Base-by-base conservation (phyloP, 208 protist genomes). In the Trypanosoma lewisi region DNA sequence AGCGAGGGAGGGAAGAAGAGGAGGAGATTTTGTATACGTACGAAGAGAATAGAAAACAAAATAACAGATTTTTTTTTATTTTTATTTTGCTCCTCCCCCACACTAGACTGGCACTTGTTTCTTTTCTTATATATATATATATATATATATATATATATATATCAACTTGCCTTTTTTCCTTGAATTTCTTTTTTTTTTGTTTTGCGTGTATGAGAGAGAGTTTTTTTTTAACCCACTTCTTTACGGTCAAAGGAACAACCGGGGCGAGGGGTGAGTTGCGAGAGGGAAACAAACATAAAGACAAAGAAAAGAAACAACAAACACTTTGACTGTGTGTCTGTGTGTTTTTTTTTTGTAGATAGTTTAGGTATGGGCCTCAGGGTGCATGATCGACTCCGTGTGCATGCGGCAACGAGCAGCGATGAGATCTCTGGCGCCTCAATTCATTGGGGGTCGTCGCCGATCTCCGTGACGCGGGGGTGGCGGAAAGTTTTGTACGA, bases 401-500 rank as follows among this genome's bases (percentile, higher is more conserved):
- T 8, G 31, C 33, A 41, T 23, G 1, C 33, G n/a, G 19, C 21
- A 2, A 33, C n/a, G 28, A 64, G 58, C 31, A 64, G 30, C 27
- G 58, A 55, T 54, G 58, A 53, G 16, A 28, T 19, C 4, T 57
- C 21, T 12, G 27, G 4, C 9, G 34, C 44, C 19, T 21, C 64
- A 12, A 5, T 11, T 45, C 8, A 47, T 7, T 33, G 17, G 14
- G 19, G 49, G 9, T 66, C 72, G 31, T 55, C 80, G 0, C 39
- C 44, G 41, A 31, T 2, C 25, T 72, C 73, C 14, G 39, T 19
- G 27, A 23, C 28, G 17, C 54, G 50, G 23, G 63, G 42, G 12
- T 97, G 91, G 89, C 76, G 80, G 37, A 93, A 90, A 55, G 76
- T 92, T 37, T 73, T 97, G 21, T 97, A 94, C 52, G 82, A 92